phyloP scores from a whole-genome alignment of 1,284 basidiomycete species.

The Thelephora terrestris region DNA sequence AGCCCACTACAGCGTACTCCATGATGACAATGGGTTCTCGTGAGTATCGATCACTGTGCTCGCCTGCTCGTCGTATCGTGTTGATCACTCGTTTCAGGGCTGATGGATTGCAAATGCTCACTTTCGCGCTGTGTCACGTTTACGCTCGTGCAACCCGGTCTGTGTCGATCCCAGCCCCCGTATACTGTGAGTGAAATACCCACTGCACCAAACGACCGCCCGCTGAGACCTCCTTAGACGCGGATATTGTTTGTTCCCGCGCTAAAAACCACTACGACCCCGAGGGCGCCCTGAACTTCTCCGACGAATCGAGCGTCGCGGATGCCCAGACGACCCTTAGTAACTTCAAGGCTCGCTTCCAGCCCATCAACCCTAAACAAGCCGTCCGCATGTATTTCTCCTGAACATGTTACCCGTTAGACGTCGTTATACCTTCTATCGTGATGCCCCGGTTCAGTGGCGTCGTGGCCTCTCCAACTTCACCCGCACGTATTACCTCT shows the following conservation, averaged over 20 bases:
- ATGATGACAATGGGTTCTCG: conserved; percentile 49
- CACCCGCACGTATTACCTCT: too few species aligned
- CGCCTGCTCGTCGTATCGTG: not conserved
- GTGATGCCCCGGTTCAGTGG: too few species aligned
- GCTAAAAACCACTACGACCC: conserved; percentile 78
- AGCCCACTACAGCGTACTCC: conserved; percentile 58
- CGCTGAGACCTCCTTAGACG: conserved; percentile 36
- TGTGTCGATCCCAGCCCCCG: conserved; percentile 76
- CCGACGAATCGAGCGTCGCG: conserved; percentile 39
- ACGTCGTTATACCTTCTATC: too few species aligned
- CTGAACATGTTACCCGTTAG: conserved; percentile 12
- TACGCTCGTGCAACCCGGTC: conserved; percentile 77
- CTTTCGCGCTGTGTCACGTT: conserved; percentile 71
- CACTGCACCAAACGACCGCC: too few species aligned
- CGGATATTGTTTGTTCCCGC: conserved; percentile 73
- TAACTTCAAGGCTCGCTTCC: conserved; percentile 44
- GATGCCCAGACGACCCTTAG: conserved; percentile 37
- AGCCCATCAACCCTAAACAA: conserved; percentile 41
- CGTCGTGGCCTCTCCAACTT: too few species aligned
- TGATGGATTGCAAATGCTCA: conserved; percentile 58
- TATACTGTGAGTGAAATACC: conserved; percentile 54
- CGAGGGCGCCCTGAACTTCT: conserved; percentile 38
- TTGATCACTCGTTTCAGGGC: conserved; percentile 29
- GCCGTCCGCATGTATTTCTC: conserved; percentile 59
- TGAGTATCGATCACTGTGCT: conserved; percentile 18